Conservation (phyloP, 495 filamentous ascomycete species). For the Tuber aestivum region DNA sequence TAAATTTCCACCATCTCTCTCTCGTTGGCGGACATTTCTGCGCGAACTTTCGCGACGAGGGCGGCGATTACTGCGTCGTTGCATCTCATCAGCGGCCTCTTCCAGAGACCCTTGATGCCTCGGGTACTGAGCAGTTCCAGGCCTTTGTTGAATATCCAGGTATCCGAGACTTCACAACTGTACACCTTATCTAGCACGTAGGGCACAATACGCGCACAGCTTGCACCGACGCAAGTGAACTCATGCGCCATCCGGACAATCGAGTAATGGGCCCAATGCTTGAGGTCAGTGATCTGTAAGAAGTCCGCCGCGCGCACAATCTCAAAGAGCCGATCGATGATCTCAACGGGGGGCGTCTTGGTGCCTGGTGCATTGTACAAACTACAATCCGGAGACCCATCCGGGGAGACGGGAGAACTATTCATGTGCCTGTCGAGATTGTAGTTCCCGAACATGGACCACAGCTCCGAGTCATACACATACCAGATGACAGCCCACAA, state of each 20-base stretch:
- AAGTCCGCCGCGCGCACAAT: constrained; percentile 33
- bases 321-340: constrained; percentile 25
- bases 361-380: neutral
- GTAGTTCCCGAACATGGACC: constrained; percentile 13
- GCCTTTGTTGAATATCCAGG: constrained; percentile 27
- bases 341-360: constrained; percentile 21
- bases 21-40: constrained; percentile 14
- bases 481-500: constrained; percentile 21
- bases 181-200: constrained; percentile 22
- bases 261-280: constrained; percentile 32
- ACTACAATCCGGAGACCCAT: constrained; percentile 9
- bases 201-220: constrained; percentile 27
- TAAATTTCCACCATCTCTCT: constrained; percentile 6
- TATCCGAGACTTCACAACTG: constrained; percentile 25
- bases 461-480: constrained; percentile 13
- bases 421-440: constrained; percentile 14
- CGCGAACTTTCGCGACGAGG: constrained; percentile 7
- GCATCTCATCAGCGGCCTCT: constrained; percentile 26
- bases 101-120: constrained; percentile 14
- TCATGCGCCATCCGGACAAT: constrained; percentile 29
- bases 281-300: constrained; percentile 22
- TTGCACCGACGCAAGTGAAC: constrained; percentile 20
- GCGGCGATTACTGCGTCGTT: constrained; percentile 12
- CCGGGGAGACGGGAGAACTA: constrained; percentile 1
- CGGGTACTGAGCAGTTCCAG: neutral